Conservation (phyloP, 2,329 filamentous ascomycete genomes). For the Lithohypha guttulata region DNA sequence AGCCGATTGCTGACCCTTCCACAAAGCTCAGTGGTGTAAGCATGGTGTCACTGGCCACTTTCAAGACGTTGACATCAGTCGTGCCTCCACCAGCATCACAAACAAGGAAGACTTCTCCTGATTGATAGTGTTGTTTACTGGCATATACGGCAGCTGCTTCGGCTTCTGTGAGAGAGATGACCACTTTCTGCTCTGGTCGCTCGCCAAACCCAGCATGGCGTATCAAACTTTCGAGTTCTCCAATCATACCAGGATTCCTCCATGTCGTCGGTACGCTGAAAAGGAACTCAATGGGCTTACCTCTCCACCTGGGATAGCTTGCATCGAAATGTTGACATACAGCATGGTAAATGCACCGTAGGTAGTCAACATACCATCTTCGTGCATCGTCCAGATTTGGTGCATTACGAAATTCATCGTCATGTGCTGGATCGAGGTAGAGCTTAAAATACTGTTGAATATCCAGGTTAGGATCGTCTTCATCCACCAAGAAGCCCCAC, state of each 20-base stretch:
- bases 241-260: slow-evolving; percentile 29
- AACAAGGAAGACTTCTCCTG: slow-evolving; percentile 35
- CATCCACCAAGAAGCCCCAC: slow-evolving; percentile 31
- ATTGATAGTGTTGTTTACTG: slow-evolving; percentile 29
- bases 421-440: slow-evolving; percentile 11
- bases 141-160: slow-evolving; percentile 45
- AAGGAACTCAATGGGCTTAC: slow-evolving; percentile 28
- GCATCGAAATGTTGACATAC: slow-evolving; percentile 23
- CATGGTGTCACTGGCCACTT: slow-evolving; percentile 12
- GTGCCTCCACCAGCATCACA: slow-evolving; percentile 44
- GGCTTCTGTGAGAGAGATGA: slow-evolving; percentile 42
- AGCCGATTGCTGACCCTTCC: slow-evolving; percentile 6
- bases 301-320: slow-evolving; percentile 23
- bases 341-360: slow-evolving; percentile 26
- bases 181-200: slow-evolving; percentile 27
- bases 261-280: slow-evolving; percentile 36
- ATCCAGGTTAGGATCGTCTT: slow-evolving; percentile 21
- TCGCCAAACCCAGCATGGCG: slow-evolving; percentile 24
- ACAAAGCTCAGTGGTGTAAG: slow-evolving; percentile 2
- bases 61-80: slow-evolving; percentile 26
- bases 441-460: slow-evolving; percentile 14
- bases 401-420: slow-evolving; percentile 17
- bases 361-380: slow-evolving; percentile 27
- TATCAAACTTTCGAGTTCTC: slow-evolving; percentile 26
- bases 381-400: slow-evolving; percentile 22